Percentiles rank a stretch among this genome's conserved stretches.
Conservation (phyloP, 306 rosid genomes). For the Casuarina glauca region DNA sequence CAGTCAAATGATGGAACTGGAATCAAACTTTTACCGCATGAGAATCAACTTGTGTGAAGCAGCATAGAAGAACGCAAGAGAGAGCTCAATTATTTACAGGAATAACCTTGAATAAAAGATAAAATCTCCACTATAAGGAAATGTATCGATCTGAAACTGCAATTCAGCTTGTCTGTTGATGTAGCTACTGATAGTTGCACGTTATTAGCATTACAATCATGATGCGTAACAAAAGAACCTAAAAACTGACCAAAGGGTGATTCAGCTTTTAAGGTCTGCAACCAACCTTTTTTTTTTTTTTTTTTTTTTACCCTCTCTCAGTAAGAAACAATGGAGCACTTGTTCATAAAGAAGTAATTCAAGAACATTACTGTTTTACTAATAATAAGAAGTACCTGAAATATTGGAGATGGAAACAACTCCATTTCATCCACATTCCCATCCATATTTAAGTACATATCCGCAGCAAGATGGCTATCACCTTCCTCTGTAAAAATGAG, state of each 20-base stretch:
- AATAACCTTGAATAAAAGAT: background rate
- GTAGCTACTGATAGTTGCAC: background rate
- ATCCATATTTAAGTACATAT: constrained; percentile 86
- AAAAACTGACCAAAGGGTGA: background rate
- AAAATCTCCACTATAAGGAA: background rate
- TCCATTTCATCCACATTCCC: constrained; percentile 78
- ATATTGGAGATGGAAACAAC: constrained; percentile 84
- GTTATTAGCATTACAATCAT: background rate
- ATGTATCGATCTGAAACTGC: background rate
- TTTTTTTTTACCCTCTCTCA: background rate
- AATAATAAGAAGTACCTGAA: constrained; percentile 59
- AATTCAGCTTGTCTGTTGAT: background rate
- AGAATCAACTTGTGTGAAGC: background rate
- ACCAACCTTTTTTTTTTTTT: background rate
- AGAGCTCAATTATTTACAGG: background rate
- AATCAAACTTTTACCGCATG: background rate
- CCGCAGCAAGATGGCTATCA: constrained; percentile 91
- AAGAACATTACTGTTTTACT: background rate
- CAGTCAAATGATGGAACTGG: background rate
- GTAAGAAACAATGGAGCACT: background rate
- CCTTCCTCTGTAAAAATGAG: constrained; percentile 95
- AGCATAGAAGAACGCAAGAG: background rate
- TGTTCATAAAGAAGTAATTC: background rate
- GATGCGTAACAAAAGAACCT: background rate
- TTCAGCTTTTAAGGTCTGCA: background rate